phyloP scores from a whole-genome alignment of 2,329 filamentous ascomycete species.

The Fusarium beomiforme region DNA sequence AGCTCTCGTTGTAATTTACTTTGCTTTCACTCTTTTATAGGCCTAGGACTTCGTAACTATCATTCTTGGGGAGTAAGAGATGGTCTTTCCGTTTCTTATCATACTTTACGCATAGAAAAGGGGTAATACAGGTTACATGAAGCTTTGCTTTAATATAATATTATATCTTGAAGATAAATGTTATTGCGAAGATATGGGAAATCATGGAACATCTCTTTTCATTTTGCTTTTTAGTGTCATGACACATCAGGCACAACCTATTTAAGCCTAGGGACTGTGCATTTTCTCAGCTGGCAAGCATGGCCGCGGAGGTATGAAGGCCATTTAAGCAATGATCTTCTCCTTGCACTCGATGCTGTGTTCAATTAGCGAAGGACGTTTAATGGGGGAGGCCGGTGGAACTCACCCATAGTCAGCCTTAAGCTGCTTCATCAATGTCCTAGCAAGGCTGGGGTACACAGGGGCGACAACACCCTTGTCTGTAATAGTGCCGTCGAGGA shows the following conservation, averaged over 20 bases:
- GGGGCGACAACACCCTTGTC: slow-evolving; percentile 82
- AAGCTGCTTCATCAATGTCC: slow-evolving; percentile 79
- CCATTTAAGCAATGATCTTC: slow-evolving; percentile 26
- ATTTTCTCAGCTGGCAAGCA: background rate
- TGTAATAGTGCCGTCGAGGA: slow-evolving; percentile 77
- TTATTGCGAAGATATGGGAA: background rate
- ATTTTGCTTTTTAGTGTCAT: slow-evolving; percentile 13
- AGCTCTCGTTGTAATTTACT: background rate
- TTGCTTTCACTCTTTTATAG: slow-evolving; percentile 20
- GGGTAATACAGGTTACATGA: slow-evolving; percentile 6
- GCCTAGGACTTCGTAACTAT: background rate
- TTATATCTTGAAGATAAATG: slow-evolving; percentile 10
- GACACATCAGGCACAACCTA: background rate
- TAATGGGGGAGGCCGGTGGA: background rate
- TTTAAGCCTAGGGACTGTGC: background rate
- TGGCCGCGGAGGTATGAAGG: background rate
- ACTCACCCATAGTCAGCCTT: slow-evolving; percentile 74
- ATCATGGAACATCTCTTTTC: background rate
- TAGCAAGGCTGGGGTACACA: slow-evolving; percentile 76
- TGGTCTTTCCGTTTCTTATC: background rate
- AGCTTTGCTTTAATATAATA: slow-evolving; percentile 16
- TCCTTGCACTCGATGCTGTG: slow-evolving; percentile 26
- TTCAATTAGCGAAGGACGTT: background rate
- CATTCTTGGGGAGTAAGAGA: background rate
- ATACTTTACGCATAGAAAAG: slow-evolving; percentile 20